Conservation (phyloP, 2,329 filamentous ascomycete genomes). For the Ophiostoma sp. region DNA sequence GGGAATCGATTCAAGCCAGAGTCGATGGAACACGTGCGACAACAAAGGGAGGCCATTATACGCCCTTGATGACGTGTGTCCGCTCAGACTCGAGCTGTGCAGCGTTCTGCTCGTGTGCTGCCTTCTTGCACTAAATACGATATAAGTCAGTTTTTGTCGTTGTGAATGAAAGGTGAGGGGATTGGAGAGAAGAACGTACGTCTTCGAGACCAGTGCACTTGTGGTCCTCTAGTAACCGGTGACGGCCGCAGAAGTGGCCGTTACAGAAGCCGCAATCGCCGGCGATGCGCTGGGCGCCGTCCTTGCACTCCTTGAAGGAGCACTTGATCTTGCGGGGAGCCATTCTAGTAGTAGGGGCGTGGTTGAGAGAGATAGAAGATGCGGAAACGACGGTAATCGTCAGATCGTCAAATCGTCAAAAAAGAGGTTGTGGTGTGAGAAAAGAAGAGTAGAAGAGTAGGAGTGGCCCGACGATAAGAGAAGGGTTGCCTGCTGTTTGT, state of each 20-base stretch:
- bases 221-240: conserved; percentile 91
- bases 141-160: conserved; percentile 39
- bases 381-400: not conserved
- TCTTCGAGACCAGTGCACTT: conserved; percentile 91
- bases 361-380: not conserved
- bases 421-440: not conserved
- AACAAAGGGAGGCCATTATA: conserved; percentile 51
- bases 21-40: not conserved
- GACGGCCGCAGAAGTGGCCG: conserved; percentile 92
- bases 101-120: conserved; percentile 90
- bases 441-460: not conserved
- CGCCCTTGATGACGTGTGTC: conserved; percentile 89
- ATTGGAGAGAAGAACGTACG: conserved; percentile 51
- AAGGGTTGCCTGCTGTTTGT: not conserved
- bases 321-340: conserved; percentile 80
- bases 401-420: not conserved
- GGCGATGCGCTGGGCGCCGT: conserved; percentile 85
- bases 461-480: conserved; percentile 4
- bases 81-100: conserved; percentile 89
- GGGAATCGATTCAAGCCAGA: not conserved
- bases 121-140: conserved; percentile 81
- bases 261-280: conserved; percentile 95
- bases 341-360: conserved; percentile 45
- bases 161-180: conserved; percentile 23
- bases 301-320: conserved; percentile 85